These are phyloP conservation scores for Paramecium primaurelia DNA, from an alignment of 73 alveolate species.

Conservation along the genomic window DNA sequence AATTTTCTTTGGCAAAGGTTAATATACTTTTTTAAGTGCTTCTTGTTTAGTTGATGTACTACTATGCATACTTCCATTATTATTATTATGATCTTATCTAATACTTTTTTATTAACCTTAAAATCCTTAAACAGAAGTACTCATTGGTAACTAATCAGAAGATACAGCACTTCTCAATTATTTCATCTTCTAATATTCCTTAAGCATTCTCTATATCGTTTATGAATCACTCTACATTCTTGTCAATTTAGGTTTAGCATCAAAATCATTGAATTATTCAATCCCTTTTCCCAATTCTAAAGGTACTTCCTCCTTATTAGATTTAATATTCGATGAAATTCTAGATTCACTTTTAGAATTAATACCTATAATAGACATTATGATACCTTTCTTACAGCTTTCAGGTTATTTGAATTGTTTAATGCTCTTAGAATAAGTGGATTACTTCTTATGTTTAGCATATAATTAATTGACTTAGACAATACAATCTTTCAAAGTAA, in stretches of 20 bases:
- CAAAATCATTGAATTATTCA: neutral
- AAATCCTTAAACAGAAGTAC: constrained; percentile 42
- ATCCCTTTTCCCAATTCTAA: neutral
- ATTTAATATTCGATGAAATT: neutral
- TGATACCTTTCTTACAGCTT: neutral
- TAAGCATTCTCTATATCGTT: constrained; percentile 9
- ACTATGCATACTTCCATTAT: constrained; percentile 40
- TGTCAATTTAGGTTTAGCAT: neutral
- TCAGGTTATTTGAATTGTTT: neutral
- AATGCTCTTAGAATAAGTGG: neutral
- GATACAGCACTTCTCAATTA: neutral
- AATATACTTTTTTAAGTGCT: constrained; percentile 4
- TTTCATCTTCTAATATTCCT: neutral
- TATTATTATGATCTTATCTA: constrained; percentile 9
- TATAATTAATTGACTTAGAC: neutral
- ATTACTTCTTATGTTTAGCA: neutral
- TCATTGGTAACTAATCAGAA: neutral
- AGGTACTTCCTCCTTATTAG: neutral
- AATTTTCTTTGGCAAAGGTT: constrained; percentile 14
- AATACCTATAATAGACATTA: neutral
- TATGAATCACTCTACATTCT: constrained; percentile 26
- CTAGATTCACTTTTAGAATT: constrained; percentile 6
- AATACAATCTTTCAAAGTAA: neutral
- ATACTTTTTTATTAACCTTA: constrained; percentile 24
- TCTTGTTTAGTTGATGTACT: constrained; percentile 22